Conservation (phyloP, 2,329 filamentous ascomycete genomes). For the Neonectria neomacrospora region DNA sequence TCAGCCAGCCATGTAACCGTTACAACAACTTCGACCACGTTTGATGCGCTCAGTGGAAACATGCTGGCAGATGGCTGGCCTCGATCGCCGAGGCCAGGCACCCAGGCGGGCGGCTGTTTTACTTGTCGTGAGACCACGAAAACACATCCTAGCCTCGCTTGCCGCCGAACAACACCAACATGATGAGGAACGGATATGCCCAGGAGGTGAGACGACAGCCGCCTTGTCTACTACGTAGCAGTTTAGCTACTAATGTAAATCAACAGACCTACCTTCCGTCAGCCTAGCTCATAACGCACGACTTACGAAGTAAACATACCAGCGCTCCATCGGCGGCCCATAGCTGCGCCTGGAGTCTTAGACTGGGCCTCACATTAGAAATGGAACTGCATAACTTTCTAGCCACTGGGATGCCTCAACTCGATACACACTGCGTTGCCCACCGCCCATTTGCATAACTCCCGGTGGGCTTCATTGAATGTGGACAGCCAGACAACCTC, state of each 20-base stretch:
- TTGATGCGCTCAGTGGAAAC: constrained; percentile 37
- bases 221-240: neutral
- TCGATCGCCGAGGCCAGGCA: constrained; percentile 25
- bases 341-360: neutral
- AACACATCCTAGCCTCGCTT: constrained; percentile 22
- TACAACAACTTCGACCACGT: constrained; percentile 39
- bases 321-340: neutral
- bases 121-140: constrained; percentile 17
- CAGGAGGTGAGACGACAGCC: constrained; percentile 16
- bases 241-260: constrained; percentile 1
- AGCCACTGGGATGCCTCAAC: constrained; percentile 34
- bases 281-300: constrained; percentile 18
- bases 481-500: constrained; percentile 34
- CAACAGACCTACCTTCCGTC: constrained; percentile 14
- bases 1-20: constrained; percentile 25
- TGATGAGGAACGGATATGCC: constrained; percentile 10
- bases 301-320: constrained; percentile 16
- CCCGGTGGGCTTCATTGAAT: constrained; percentile 34
- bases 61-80: constrained; percentile 29
- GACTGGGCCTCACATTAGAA: constrained; percentile 20
- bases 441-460: constrained; percentile 40
- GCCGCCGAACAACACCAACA: constrained; percentile 20
- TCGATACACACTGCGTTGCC: constrained; percentile 24
- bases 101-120: constrained; percentile 35
- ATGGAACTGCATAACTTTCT: constrained; percentile 33